A percentile compares a stretch with the other conserved stretches of the same genome.
These are phyloP conservation scores for Cordyceps cicadae DNA, from an alignment of 2,329 filamentous ascomycete species.

Conservation along the genomic window DNA sequence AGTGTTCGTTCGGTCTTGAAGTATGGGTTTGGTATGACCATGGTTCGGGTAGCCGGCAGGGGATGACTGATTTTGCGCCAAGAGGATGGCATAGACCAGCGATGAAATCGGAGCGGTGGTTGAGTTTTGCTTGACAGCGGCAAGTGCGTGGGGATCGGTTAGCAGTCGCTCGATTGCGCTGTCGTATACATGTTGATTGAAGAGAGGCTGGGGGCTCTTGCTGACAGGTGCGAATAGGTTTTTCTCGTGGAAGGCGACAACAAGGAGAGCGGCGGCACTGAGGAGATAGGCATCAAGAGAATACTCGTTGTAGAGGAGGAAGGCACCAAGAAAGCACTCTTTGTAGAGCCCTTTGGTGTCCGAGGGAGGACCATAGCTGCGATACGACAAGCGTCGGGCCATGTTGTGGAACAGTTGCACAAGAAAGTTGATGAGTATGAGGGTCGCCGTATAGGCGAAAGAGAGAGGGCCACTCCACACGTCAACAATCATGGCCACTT, in stretches of 20 bases:
- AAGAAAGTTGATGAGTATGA: background rate
- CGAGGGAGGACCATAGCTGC: background rate
- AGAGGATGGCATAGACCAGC: background rate
- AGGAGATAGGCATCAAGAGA: background rate
- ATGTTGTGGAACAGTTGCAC: slow-evolving; percentile 1
- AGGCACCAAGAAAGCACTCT: background rate
- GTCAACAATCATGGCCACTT: background rate
- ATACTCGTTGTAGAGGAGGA: background rate
- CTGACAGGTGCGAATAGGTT: background rate
- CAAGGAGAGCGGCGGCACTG: too few relatives aligned
- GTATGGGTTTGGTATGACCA: background rate
- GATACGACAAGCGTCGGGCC: background rate
- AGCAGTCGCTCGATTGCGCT: background rate
- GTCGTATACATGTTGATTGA: too few relatives aligned
- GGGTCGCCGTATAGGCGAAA: background rate
- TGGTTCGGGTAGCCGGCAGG: background rate
- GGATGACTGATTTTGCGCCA: background rate
- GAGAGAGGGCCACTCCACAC: background rate
- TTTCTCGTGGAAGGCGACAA: background rate
- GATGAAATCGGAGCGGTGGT: background rate
- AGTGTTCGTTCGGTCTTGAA: background rate
- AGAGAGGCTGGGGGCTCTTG: background rate
- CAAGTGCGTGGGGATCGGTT: background rate
- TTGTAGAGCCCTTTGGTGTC: background rate
- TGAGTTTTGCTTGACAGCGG: background rate